Percentiles rank a stretch among this genome's conserved stretches.
These are phyloP conservation scores for Rhizopogon hawkerae DNA, from an alignment of 1,284 basidiomycete genomes.

Conservation along the genomic window DNA sequence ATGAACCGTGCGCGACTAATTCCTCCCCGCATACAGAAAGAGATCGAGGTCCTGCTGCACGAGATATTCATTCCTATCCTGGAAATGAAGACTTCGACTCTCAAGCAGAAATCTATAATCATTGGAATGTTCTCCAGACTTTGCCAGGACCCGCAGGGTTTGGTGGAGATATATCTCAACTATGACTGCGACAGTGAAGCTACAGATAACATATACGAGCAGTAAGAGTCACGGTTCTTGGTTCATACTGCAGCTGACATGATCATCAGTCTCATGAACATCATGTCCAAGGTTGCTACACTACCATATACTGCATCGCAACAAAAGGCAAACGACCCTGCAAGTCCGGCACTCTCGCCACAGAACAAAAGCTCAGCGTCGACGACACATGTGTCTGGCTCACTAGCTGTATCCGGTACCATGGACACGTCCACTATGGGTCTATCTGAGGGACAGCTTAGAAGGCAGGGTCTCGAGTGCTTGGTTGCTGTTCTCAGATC, in stretches of 20 bases:
- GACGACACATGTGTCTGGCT: conserved; percentile 55
- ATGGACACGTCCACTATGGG: conserved; percentile 59
- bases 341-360: conserved; percentile 51
- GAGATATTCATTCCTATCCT: conserved; percentile 99
- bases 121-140: conserved; percentile 80
- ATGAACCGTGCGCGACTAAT: conserved; percentile 3
- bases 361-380: conserved; percentile 41
- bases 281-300: conserved; percentile 84
- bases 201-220: conserved; percentile 93
- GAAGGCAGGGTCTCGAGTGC: conserved; percentile 85
- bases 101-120: conserved; percentile 90
- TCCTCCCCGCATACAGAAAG: conserved; percentile 59
- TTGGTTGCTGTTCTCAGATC: conserved; percentile 82
- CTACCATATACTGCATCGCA: conserved; percentile 51
- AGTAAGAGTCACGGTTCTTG: conserved; percentile 40
- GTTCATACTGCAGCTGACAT: conserved; percentile 6
- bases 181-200: conserved; percentile 95
- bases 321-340: conserved; percentile 46
- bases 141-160: conserved; percentile 89
- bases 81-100: conserved; percentile 94
- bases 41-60: conserved; percentile 96
- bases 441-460: conserved; percentile 75
- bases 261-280: conserved; percentile 72
- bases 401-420: conserved; percentile 59
- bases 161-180: conserved; percentile 96